phyloP scores from a whole-genome alignment of 2,329 filamentous ascomycete genomes.

The Microcera coccophila region DNA sequence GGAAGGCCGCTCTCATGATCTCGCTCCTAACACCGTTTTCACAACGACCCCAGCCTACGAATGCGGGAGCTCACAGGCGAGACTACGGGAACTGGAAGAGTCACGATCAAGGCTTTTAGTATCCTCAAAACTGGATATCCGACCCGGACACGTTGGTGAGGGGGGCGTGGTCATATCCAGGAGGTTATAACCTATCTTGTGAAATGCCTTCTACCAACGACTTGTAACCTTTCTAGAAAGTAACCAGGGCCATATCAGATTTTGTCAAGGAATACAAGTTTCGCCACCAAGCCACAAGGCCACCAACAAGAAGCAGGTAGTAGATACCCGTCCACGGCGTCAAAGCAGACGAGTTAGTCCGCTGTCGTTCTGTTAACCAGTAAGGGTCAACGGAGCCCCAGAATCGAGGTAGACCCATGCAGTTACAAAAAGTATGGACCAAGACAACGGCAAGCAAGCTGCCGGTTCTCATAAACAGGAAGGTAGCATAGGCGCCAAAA shows the following conservation, averaged over 20 bases:
- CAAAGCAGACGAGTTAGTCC: constrained; percentile 19
- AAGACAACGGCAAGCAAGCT: constrained; percentile 71
- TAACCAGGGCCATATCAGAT: constrained; percentile 30
- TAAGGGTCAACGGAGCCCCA: constrained; percentile 70
- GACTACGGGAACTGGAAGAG: no score
- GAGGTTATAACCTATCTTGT: neutral
- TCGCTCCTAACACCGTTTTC: no score
- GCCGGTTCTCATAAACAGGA: constrained; percentile 80
- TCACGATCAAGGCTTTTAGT: no score
- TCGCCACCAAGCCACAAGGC: constrained; percentile 67
- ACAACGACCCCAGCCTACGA: no score
- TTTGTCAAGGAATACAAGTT: constrained; percentile 70
- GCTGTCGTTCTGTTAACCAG: constrained; percentile 31
- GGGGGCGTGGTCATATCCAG: no score
- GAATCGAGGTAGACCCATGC: constrained; percentile 80
- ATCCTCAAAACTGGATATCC: no score
- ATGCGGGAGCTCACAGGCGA: no score
- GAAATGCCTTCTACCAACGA: neutral
- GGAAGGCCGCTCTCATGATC: no score
- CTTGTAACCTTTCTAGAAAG: constrained; percentile 29
- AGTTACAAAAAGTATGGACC: constrained; percentile 88
- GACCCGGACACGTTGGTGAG: no score
- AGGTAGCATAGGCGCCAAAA: constrained; percentile 91
- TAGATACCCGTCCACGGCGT: constrained; percentile 70
- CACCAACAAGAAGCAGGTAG: constrained; percentile 70